Conservation (phyloP, 1,284 basidiomycete species). For the Ustilago loliicola region DNA sequence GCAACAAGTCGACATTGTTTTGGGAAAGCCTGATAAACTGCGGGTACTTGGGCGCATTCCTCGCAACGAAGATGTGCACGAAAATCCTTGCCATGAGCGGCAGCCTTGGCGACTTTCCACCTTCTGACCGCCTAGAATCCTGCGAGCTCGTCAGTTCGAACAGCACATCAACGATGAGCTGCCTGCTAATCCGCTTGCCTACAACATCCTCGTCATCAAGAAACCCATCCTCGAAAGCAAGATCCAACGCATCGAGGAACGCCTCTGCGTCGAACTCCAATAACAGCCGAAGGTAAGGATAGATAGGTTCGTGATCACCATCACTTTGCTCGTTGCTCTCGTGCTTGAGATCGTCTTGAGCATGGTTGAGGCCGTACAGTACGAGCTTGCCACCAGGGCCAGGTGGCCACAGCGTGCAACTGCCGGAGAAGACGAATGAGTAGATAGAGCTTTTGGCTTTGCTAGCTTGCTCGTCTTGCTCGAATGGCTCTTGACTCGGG, state of each 20-base stretch:
- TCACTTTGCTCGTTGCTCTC: slow-evolving; percentile 73
- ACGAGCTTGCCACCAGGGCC: slow-evolving; percentile 80
- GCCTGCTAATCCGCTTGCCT: slow-evolving; percentile 76
- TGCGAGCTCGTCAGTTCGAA: slow-evolving; percentile 76
- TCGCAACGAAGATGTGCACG: slow-evolving; percentile 93
- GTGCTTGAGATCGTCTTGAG: slow-evolving; percentile 72
- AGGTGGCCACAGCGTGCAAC: slow-evolving; percentile 82
- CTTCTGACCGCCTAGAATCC: neutral
- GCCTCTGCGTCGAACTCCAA: slow-evolving; percentile 93
- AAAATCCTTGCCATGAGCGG: slow-evolving; percentile 75
- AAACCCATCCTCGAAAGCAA: slow-evolving; percentile 93
- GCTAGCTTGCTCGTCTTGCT: slow-evolving; percentile 71
- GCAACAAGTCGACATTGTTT: slow-evolving; percentile 80
- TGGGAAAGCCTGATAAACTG: slow-evolving; percentile 84
- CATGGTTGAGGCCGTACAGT: slow-evolving; percentile 72
- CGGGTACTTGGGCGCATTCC: slow-evolving; percentile 95
- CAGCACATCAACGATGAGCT: slow-evolving; percentile 86
- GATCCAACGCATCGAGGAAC: slow-evolving; percentile 91
- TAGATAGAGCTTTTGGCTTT: slow-evolving; percentile 74
- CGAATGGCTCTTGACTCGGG: slow-evolving; percentile 83
- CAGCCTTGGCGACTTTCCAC: slow-evolving; percentile 17
- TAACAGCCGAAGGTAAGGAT: slow-evolving; percentile 88
- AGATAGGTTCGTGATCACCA: slow-evolving; percentile 74
- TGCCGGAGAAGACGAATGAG: slow-evolving; percentile 83
- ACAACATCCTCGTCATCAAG: slow-evolving; percentile 79